Conservation (phyloP, 2,329 filamentous ascomycete genomes). For the Xenoacremonium recifei region DNA sequence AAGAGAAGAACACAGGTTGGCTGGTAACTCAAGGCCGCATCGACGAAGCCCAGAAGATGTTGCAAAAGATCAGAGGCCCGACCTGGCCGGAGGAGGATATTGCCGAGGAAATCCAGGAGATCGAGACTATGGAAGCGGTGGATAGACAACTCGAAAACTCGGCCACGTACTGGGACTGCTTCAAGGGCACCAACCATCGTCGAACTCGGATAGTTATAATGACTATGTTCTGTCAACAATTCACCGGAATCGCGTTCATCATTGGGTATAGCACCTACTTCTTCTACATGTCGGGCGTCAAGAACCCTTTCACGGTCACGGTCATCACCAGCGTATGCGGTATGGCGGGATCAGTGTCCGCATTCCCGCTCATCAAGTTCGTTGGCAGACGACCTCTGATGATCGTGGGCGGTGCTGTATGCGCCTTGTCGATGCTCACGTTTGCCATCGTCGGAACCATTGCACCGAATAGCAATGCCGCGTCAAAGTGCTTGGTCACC, state of each 20-base stretch:
- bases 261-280: background rate
- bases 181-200: background rate
- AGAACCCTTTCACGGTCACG: background rate
- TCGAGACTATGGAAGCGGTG: background rate
- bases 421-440: background rate
- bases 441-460: background rate
- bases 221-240: background rate
- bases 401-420: background rate
- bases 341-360: background rate
- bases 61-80: background rate
- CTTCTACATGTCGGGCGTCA: background rate
- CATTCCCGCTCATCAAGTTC: background rate
- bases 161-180: background rate
- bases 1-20: background rate
- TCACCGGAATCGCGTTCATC: background rate
- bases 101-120: background rate
- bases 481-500: background rate
- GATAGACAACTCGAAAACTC: background rate
- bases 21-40: background rate
- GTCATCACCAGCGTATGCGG: background rate
- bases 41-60: background rate
- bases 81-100: background rate
- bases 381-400: background rate
- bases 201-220: background rate
- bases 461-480: background rate